Conservation (phyloP, 495 filamentous ascomycete species). For the Hapsidospora chrysogenum region DNA sequence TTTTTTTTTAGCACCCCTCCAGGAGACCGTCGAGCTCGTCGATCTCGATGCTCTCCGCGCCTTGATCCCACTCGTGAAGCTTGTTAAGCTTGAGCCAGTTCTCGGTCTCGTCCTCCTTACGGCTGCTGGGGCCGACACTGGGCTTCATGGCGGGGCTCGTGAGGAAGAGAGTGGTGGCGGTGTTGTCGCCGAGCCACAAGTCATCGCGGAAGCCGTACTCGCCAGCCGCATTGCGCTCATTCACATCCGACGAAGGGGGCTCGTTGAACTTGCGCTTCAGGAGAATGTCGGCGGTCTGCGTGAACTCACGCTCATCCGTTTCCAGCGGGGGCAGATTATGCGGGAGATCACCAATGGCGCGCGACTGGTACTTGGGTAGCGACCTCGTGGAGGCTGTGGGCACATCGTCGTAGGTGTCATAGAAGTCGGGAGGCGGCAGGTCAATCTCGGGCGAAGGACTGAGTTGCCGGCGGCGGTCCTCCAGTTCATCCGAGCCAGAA, state of each 20-base stretch:
- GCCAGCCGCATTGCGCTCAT: constrained; percentile 7
- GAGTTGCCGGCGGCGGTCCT: constrained; percentile 57
- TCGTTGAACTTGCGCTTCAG: constrained; percentile 54
- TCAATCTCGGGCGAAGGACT: constrained; percentile 89
- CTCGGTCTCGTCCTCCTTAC: constrained; percentile 32
- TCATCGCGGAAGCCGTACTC: constrained; percentile 34
- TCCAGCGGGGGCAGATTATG: constrained; percentile 76
- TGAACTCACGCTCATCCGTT: constrained; percentile 93
- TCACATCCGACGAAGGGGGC: constrained; percentile 21
- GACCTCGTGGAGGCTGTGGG: constrained; percentile 36
- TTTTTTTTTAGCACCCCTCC: constrained; percentile 46
- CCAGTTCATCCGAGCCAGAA: constrained; percentile 51
- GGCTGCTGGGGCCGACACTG: constrained; percentile 25
- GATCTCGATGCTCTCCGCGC: constrained; percentile 77
- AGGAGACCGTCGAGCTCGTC: constrained; percentile 88
- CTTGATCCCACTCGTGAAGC: constrained; percentile 44
- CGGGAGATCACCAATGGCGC: constrained; percentile 25
- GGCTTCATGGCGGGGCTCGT: constrained; percentile 28
- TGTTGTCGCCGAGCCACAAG: constrained; percentile 32
- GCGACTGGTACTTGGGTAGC: constrained; percentile 27
- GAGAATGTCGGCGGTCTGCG: constrained; percentile 75
- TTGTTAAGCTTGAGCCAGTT: constrained; percentile 33
- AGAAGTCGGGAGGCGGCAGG: constrained; percentile 73
- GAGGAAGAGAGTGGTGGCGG: constrained; percentile 17
- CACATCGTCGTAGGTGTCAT: constrained; percentile 48